Conservation (phyloP, 2,329 filamentous ascomycete genomes). For the Chrysosporium keratinophilum region DNA sequence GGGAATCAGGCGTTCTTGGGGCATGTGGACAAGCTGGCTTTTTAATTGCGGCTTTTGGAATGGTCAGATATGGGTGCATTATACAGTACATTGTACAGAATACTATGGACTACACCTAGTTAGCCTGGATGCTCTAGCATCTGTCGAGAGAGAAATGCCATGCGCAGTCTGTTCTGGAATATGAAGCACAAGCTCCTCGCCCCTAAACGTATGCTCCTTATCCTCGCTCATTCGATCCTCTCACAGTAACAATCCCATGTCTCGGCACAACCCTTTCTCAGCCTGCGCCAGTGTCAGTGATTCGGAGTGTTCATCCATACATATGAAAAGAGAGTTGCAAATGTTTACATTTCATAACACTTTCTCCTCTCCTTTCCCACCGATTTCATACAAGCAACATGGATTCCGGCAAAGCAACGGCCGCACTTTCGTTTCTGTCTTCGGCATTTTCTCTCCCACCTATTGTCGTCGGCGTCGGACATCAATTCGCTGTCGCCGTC, state of each 20-base stretch:
- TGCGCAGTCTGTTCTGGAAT: no score
- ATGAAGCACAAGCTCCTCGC: no score
- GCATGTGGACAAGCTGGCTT: constrained; percentile 38
- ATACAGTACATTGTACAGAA: neutral
- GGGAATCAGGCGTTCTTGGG: constrained; percentile 59
- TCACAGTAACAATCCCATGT: constrained; percentile 5
- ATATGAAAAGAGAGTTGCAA: neutral
- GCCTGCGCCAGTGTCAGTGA: neutral
- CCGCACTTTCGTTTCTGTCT: neutral
- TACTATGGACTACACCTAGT: neutral
- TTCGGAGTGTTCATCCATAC: no score
- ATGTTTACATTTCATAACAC: neutral
- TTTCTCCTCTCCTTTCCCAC: neutral
- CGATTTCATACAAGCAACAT: neutral
- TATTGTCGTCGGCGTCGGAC: no score
- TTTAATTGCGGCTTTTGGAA: constrained; percentile 16
- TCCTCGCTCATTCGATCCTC: neutral
- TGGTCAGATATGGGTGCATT: no score
- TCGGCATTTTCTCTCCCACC: neutral
- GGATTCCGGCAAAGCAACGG: neutral
- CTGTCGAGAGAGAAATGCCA: no score
- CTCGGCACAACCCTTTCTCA: neutral
- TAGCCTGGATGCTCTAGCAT: no score
- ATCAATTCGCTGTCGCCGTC: no score
- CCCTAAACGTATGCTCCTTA: no score